Evolutionary conservation across 257 asterid species (phyloP), one percentile per base, ranked within the genome.

Genomic region (Voacanga thouarsii): DNA sequence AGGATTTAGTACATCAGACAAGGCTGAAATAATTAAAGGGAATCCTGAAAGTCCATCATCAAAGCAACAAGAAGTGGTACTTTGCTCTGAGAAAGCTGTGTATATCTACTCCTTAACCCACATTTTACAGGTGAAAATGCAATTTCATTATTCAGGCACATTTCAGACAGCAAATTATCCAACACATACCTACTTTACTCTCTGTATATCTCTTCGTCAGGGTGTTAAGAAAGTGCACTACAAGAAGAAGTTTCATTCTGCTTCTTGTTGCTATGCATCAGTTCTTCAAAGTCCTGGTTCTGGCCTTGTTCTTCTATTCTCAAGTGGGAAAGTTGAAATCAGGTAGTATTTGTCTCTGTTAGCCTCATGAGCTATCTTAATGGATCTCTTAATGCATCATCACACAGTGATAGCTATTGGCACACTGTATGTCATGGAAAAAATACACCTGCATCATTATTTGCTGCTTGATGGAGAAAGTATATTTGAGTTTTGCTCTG

Each of bases 51-150:
- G 80, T 83, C 80, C 83, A 47, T 53, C 74, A 21, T 45, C 85
- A 56, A 89, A 88, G 85, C 92, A 89, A 80, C 86, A 91, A 44
- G 66, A 82, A 73, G 75, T 91, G 50, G 82, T 95, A 84, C 82
- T 93, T 45, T 95, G 98, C 86, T 88, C 97, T 39, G 99, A 95
- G 82, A 95, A 89, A 83, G 94, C 97, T 8, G 85, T 87, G 64
- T 93, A 93, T 82, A 91, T 85, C 53, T 95, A 91, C 86, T 95
- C 97, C 60, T 87, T 93, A 67, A 68, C 75, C 78, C 98, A 91
- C 84, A 80, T 83, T 45, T 85, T 91, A 79, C 96, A 95, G 97
- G 99, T 94, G 85, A 71, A 23, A 33, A 9, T 72, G 61, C 77
- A 78, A 23, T 76, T 76, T 74, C 75, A 57, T 72, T 24, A 37